These are phyloP conservation scores for Podila epigama DNA, from an alignment of 192 early-diverging fungal species.

Conservation along the genomic window DNA sequence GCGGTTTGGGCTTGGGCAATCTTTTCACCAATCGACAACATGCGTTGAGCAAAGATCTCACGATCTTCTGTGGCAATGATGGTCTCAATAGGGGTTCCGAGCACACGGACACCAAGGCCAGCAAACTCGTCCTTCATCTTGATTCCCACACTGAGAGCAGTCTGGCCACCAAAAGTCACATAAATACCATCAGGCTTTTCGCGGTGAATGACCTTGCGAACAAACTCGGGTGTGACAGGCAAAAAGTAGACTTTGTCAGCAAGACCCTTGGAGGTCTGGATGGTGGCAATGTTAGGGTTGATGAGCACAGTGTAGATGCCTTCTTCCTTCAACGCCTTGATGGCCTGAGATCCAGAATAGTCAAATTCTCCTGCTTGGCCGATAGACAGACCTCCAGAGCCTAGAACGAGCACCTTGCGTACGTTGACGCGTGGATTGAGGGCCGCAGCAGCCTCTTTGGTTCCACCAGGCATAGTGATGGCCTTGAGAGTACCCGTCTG, in stretches of 20 bases:
- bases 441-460: constrained; percentile 48
- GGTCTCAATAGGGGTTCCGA: constrained; percentile 94
- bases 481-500: constrained; percentile 76
- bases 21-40: constrained; percentile 87
- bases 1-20: constrained; percentile 90
- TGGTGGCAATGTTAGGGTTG: constrained; percentile 99
- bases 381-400: constrained; percentile 96
- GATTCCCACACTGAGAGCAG: constrained; percentile 95
- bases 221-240: constrained; percentile 93
- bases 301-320: constrained; percentile 96
- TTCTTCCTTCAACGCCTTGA: constrained; percentile 98
- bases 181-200: constrained; percentile 99
- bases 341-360: constrained; percentile 94
- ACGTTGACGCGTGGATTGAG: constrained; percentile 66
- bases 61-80: constrained; percentile 98
- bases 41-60: constrained; percentile 87
- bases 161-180: constrained; percentile 98
- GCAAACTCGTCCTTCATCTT: constrained; percentile 93
- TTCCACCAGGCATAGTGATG: constrained; percentile 72
- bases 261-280: constrained; percentile 96
- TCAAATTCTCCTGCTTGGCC: constrained; percentile 99
- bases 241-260: constrained; percentile 99
- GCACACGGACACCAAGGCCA: constrained; percentile 89
- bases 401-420: constrained; percentile 95
- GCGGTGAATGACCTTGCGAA: constrained; percentile 93